Base-by-base conservation (phyloP, 352 stramenopile species). In the Globisporangium recalcitrans region DNA sequence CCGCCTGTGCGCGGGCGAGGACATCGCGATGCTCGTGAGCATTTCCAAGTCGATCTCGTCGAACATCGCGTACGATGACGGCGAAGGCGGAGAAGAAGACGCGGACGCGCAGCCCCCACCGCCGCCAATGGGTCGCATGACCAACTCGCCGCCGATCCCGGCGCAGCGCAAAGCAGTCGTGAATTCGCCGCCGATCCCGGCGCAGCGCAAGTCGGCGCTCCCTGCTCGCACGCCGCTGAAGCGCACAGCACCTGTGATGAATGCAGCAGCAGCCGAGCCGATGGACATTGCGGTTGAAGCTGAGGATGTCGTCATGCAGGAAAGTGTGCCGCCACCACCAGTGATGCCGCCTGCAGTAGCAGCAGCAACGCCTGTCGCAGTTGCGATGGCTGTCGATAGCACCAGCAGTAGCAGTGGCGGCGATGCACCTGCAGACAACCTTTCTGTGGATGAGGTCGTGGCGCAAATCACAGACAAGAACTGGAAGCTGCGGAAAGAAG, bases 401-500 rank as follows among this genome's bases (percentile, higher is more conserved):
- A 42, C 21, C 19, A 32, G 48, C 34, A 64, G 26, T 52, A 38
- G 22, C 16, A 7, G 1, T 47, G 29, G 9, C 14, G 47, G 14
- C 26, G 26, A 16, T 52, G 49, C 29, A 24, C 5, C 34, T 21
- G 52, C 22, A 10, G 59, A 62, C 0, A 70, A 74, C 21, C 65
- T 73, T 11, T 67, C 72, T 21, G 64, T 91, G 9, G 81, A 91
- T 7, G 64, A 52, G 4, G 46, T 93, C 3, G 51, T 90, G 29
- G 67, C 71, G 14, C 80, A 90, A 53, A 22, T 93, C 52, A 73
- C 70, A 14, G 85, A 95, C 57, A 94, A 92, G 69, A 92, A 90
- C 69, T 96, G 87, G 87, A 94, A 93, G 72, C 63, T 87, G 16
- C 75, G 87, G 8, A 96, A 94, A 75, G 79, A 90, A 68, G 87